Conservation (phyloP, 257 asterid genomes). For the Fraxinus pennsylvanica region DNA sequence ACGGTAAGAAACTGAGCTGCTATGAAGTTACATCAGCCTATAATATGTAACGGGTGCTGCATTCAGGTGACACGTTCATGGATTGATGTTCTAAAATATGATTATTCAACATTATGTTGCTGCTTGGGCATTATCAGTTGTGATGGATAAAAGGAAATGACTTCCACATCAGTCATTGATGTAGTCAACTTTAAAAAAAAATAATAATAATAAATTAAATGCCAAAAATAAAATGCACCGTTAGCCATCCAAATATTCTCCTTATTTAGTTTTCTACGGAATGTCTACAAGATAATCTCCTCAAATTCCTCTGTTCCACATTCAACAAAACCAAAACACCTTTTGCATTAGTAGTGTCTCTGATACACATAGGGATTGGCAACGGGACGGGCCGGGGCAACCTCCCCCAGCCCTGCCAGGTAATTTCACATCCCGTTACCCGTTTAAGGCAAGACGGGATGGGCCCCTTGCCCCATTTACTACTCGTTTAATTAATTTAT, state of each 20-base stretch:
- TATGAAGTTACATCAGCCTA: not conserved
- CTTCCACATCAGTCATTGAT: not conserved
- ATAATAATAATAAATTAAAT: no score
- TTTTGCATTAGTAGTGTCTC: no score
- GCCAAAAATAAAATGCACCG: not conserved
- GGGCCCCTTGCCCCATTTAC: no score
- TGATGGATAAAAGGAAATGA: not conserved
- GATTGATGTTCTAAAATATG: not conserved
- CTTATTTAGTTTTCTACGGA: not conserved
- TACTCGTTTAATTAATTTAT: no score
- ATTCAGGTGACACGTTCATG: not conserved
- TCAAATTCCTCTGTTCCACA: not conserved
- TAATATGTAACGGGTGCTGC: not conserved
- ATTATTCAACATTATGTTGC: not conserved
- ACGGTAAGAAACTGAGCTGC: slow-evolving; percentile 48
- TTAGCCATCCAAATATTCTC: not conserved
- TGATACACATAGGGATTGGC: not conserved
- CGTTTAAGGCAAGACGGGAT: no score
- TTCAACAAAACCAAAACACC: not conserved
- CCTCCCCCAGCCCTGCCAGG: no score
- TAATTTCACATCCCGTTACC: no score
- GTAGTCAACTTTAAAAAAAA: not conserved
- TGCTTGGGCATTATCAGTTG: not conserved
- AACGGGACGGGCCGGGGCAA: no score
- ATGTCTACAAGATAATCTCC: not conserved